These are phyloP conservation scores for Phytophthora meadii DNA, from an alignment of 352 stramenopile species.

Conservation along the genomic window DNA sequence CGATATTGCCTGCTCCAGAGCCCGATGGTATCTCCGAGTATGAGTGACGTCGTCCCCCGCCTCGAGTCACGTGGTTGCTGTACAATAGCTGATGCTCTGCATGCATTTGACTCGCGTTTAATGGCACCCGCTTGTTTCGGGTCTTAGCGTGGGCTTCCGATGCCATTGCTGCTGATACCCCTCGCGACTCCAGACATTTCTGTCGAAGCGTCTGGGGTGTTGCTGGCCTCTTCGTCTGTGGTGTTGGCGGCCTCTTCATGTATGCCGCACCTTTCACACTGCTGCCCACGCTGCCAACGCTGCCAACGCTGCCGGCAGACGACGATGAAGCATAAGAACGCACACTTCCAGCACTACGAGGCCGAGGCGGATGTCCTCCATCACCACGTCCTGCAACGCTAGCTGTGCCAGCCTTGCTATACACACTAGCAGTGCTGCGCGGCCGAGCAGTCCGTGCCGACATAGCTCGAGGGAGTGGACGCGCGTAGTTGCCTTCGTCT, in stretches of 20 bases:
- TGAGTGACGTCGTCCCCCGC: conserved; percentile 46
- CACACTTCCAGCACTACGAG: conserved; percentile 66
- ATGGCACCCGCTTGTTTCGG: conserved; percentile 47
- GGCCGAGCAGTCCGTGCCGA: conserved; percentile 11
- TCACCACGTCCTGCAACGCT: conserved; percentile 21
- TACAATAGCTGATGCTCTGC: conserved; percentile 6
- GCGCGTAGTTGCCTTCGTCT: conserved; percentile 4
- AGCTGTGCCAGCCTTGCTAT: conserved; percentile 15
- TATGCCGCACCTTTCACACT: conserved; percentile 64
- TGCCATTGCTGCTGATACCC: conserved; percentile 23
- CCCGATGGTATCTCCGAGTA: conserved; percentile 38
- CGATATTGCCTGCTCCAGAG: conserved; percentile 12
- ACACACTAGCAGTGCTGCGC: conserved; percentile 1
- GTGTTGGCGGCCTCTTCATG: conserved; percentile 61
- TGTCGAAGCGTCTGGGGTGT: conserved; percentile 70
- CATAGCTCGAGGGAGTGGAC: conserved; percentile 7
- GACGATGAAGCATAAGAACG: conserved; percentile 31
- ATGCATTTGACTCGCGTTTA: conserved; percentile 14
- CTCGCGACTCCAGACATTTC: conserved; percentile 70
- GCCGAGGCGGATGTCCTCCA: conserved; percentile 26
- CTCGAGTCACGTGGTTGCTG: conserved; percentile 7
- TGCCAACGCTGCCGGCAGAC: conserved; percentile 21
- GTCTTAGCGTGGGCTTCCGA: conserved; percentile 21
- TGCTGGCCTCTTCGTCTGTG: conserved; percentile 62
- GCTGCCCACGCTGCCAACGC: conserved; percentile 9